Evolutionary conservation across 116 monocot genomes (phyloP), one percentile per base, ranked within the genome.

Genomic region (Papilionanthe hybrid): DNA sequence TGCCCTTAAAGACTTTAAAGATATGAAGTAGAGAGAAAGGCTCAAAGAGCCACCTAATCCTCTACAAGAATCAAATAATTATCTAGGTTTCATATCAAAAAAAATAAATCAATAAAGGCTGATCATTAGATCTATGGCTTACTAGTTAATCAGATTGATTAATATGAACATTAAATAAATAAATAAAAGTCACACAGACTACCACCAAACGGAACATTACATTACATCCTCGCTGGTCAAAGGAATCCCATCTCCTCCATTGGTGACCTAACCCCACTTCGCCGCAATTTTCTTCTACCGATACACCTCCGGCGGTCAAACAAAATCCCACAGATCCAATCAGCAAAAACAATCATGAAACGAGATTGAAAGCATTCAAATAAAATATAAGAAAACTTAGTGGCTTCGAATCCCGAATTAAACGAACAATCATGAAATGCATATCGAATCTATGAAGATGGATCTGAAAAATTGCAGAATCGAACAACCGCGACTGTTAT

Each of bases 251-350:
- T 69, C 2, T 17, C 17, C 12, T 30, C 30, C 69, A 69, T 69
- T 69, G 32, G 32, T 17, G 37, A 32, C 69, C 69, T 69, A 37
- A 69, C 15, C 2, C 69, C 15, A 37, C 69, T 32, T 15, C 37
- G 69, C 69, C 69, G 3, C 37, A 32, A 25, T 32, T 28, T 69
- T 5, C 69, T 12, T 69, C 37, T 32, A 30, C 69, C 17, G 28
- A 69, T 11, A 69, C 32, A 37, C 69, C 37, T 25, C 69, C 28
- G 5, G 22, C 32, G 37, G 32, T 32, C 28, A 28, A 68, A 58
- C 63, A 69, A 5, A 69, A 69, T 15, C 18, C 37, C 69, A 69
- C 69, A 69, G 37, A 69, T 69, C 69, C 37, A 69, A 69, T 69
- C 6, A 69, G 37, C 69, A 69, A 69, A 69, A 22, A 69, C 69